phyloP scores from a whole-genome alignment of 306 rosid genomes.

The Urtica urens region DNA sequence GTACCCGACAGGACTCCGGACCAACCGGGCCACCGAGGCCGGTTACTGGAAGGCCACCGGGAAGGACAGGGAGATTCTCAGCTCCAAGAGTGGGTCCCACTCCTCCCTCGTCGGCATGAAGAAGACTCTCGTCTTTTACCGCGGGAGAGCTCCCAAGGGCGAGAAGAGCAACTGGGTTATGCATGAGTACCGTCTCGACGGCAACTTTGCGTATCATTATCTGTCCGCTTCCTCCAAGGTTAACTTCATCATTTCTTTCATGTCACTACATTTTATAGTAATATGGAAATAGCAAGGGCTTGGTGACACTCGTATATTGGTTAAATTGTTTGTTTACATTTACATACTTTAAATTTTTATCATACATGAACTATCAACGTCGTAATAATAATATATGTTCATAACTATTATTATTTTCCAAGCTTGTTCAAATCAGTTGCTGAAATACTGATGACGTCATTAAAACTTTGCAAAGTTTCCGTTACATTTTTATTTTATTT shows the following conservation, averaged over 20 bases:
- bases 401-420: not conserved
- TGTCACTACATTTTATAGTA: too few species aligned
- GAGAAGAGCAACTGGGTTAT: constrained; percentile 93
- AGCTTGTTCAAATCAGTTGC: too few species aligned
- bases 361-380: too few species aligned
- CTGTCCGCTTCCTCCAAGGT: constrained; percentile 71
- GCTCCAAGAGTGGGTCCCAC: constrained; percentile 57
- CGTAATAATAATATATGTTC: not conserved
- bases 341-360: too few species aligned
- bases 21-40: constrained; percentile 88
- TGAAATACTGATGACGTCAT: not conserved
- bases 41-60: constrained; percentile 99
- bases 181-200: constrained; percentile 99
- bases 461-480: not conserved
- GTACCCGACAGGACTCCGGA: constrained; percentile 81
- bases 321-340: too few species aligned
- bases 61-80: constrained; percentile 78
- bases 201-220: constrained; percentile 78
- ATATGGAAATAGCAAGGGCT: too few species aligned
- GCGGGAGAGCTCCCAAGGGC: constrained; percentile 93
- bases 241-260: not conserved
- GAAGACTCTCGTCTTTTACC: constrained; percentile 83
- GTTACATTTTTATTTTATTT: too few species aligned
- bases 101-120: constrained; percentile 87
- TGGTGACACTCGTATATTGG: too few species aligned